phyloP scores from a whole-genome alignment of 768 basidiomycete genomes.

The Naganishia vaughanmartiniae region DNA sequence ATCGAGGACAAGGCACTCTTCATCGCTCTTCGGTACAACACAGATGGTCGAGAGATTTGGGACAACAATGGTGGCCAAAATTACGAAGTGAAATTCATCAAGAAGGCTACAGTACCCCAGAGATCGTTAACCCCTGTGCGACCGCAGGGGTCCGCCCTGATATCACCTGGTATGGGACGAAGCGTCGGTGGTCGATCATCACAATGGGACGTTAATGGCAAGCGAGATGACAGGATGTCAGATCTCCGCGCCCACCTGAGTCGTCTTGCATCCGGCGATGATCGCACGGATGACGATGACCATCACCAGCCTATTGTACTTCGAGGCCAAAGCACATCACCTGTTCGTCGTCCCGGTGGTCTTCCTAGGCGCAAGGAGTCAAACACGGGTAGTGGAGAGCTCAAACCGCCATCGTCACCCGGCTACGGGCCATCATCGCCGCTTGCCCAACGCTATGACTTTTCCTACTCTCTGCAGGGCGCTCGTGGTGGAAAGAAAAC shows the following conservation, averaged over 20 bases:
- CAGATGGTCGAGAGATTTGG: slow-evolving; percentile 78
- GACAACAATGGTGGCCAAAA: slow-evolving; percentile 81
- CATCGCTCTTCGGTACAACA: slow-evolving; percentile 65
- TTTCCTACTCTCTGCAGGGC: slow-evolving; percentile 50
- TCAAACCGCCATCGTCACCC: slow-evolving; percentile 23
- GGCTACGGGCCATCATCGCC: slow-evolving; percentile 23
- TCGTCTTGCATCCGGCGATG: slow-evolving; percentile 58
- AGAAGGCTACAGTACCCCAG: slow-evolving; percentile 29
- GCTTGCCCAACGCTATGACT: slow-evolving; percentile 52
- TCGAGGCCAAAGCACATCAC: slow-evolving; percentile 18
- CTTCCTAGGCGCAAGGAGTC: slow-evolving; percentile 16
- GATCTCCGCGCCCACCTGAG: slow-evolving; percentile 69
- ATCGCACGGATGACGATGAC: slow-evolving; percentile 30
- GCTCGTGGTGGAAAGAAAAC: slow-evolving; percentile 34
- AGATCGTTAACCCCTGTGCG: slow-evolving; percentile 19
- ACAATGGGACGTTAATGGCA: slow-evolving; percentile 54
- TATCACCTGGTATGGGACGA: slow-evolving; percentile 46
- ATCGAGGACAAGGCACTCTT: slow-evolving; percentile 77
- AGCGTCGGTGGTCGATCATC: slow-evolving; percentile 42
- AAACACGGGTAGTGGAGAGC: not conserved
- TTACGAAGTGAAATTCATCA: slow-evolving; percentile 70
- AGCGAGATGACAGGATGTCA: slow-evolving; percentile 57
- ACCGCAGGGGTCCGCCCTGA: slow-evolving; percentile 32
- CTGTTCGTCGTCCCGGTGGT: slow-evolving; percentile 20
- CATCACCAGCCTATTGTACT: slow-evolving; percentile 11